These are phyloP conservation scores for Scutellaria baicalensis DNA, from an alignment of 257 asterid species.

Conservation along the genomic window DNA sequence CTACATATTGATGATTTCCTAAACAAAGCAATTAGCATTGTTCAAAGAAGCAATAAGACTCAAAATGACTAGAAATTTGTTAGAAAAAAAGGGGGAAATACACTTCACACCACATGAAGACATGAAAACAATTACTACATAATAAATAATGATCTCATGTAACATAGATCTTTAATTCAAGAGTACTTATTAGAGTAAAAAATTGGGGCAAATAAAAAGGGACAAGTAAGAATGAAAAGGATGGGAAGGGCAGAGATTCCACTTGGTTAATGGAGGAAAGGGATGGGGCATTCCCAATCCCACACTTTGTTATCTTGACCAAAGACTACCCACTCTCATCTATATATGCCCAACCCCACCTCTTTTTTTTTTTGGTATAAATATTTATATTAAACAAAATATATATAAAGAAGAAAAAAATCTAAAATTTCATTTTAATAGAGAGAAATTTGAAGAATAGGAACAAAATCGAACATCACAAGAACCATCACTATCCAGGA, in stretches of 20 bases:
- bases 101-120: too few relatives aligned
- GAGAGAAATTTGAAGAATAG: not conserved
- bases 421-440: too few relatives aligned
- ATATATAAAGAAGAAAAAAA: not conserved
- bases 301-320: slow-evolving; percentile 57
- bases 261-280: slow-evolving; percentile 67
- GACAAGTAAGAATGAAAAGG: slow-evolving; percentile 68
- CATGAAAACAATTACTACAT: too few relatives aligned
- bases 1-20: too few relatives aligned
- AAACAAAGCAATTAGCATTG: too few relatives aligned
- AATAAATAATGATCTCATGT: too few relatives aligned
- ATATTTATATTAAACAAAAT: too few relatives aligned
- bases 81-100: too few relatives aligned
- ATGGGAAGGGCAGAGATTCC: slow-evolving; percentile 92
- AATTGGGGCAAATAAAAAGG: slow-evolving; percentile 9
- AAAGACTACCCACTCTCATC: slow-evolving; percentile 30
- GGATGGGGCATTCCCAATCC: slow-evolving; percentile 78
- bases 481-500: slow-evolving; percentile 39
- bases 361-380: not conserved
- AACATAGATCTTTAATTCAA: too few relatives aligned
- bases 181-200: not conserved
- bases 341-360: slow-evolving; percentile 16
- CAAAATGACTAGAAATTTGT: too few relatives aligned
- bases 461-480: slow-evolving; percentile 30
- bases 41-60: too few relatives aligned